Evolutionary conservation across 805 yeast species (phyloP), one percentile per base, ranked within the genome.

Genomic region (Pichia occidentalis): DNA sequence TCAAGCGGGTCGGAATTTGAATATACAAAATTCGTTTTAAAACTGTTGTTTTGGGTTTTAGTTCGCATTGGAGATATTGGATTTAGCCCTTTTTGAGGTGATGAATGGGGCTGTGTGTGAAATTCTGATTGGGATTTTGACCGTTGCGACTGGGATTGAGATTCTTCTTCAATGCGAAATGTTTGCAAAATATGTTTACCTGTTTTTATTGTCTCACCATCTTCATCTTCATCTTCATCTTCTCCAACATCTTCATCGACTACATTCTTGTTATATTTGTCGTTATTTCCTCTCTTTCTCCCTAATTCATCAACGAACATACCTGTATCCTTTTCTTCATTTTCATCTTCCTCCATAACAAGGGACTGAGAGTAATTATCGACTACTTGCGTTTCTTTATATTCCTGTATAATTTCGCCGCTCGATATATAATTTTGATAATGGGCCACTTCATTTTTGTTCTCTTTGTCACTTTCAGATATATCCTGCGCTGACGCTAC

Each of bases 301-400:
- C n/a, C n/a, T n/a, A n/a, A n/a, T n/a, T n/a, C n/a, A n/a, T n/a
- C n/a, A n/a, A n/a, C n/a, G n/a, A n/a, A n/a, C n/a, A n/a, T n/a
- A n/a, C n/a, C n/a, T n/a, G n/a, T n/a, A 7, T 16, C 11, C 4
- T 16, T 18, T 9, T 17, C 24, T 4, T 23, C 29, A 14, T 24
- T 20, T 19, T 25, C 38, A 6, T 29, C 39, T 10, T 39, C 42
- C 5, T 38, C 42, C 10, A 38, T 8, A 7, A 39, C 37, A 23
- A 39, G 14, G 7, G 42, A 39, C 18, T 39, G 42, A 3, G 42
- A 39, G 13, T 25, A 24, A 21, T 39, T 29, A 14, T 34, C 38
- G 11, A 39, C 26, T 2, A 39, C 17, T 24, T 39, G 42, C 2
- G 42, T 39, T 20, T 34, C 42, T 23, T 27, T 20, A n/a, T n/a